These are phyloP conservation scores for Prunus mume DNA, from an alignment of 306 rosid species.

Conservation along the genomic window DNA sequence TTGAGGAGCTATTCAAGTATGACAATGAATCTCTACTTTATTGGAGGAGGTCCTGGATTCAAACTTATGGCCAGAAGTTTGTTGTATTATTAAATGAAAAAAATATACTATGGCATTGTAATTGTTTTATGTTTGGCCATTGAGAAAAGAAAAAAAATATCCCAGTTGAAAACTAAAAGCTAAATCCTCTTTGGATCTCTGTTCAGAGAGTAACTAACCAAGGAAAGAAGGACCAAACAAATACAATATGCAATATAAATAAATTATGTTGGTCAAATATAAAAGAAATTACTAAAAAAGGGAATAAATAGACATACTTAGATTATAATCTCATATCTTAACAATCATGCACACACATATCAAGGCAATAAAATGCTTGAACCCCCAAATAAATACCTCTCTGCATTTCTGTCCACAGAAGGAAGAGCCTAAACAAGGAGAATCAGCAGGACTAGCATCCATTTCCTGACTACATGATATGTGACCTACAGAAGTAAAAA, in stretches of 20 bases:
- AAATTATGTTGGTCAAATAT: not conserved
- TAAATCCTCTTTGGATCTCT: not conserved
- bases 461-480: slow-evolving; percentile 51
- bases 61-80: not conserved
- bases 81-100: not conserved
- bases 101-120: not conserved
- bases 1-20: not conserved
- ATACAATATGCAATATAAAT: not conserved
- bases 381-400: slow-evolving; percentile 55
- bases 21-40: not conserved
- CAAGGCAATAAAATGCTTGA: slow-evolving; percentile 1
- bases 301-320: not conserved
- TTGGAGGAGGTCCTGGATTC: not conserved
- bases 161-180: not conserved
- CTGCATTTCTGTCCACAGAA: slow-evolving; percentile 86
- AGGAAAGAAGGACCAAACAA: not conserved
- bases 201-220: not conserved
- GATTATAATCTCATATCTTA: not conserved
- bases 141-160: not conserved
- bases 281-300: not conserved
- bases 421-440: slow-evolving; percentile 27
- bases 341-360: not conserved
- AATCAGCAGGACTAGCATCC: slow-evolving; percentile 37
- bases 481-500: slow-evolving; percentile 57
- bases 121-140: not conserved